These are phyloP conservation scores for Aureobasidium sp. DNA, from an alignment of 2,329 filamentous ascomycete species.

Conservation along the genomic window DNA sequence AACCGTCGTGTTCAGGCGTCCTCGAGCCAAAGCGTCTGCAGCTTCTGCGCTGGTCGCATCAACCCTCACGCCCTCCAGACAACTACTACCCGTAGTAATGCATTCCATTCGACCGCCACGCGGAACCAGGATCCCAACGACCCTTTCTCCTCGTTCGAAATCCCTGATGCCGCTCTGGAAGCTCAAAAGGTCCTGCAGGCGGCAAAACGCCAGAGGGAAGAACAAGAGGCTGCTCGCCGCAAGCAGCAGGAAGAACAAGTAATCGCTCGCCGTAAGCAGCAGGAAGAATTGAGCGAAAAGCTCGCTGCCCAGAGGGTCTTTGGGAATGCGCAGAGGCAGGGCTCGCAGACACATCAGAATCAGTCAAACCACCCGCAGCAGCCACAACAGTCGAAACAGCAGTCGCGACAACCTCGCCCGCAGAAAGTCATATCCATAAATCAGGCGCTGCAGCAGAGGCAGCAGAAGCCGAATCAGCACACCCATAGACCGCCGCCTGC, in stretches of 20 bases:
- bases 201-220: background rate
- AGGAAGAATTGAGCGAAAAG: background rate
- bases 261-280: background rate
- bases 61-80: background rate
- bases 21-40: slow-evolving; percentile 16
- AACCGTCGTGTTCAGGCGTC: background rate
- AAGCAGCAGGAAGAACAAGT: background rate
- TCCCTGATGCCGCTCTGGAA: background rate
- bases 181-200: background rate
- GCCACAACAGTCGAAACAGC: background rate
- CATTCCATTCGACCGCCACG: background rate
- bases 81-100: background rate
- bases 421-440: too few relatives aligned
- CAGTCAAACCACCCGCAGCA: background rate
- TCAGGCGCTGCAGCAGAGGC: background rate
- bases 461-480: background rate
- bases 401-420: background rate
- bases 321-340: background rate
- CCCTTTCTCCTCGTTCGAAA: background rate
- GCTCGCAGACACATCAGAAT: background rate
- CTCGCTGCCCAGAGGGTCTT: background rate
- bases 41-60: slow-evolving; percentile 13
- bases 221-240: background rate
- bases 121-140: background rate
- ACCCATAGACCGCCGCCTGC: background rate